A percentile compares a stretch with the other conserved stretches of the same genome.
Evolutionary conservation across 2,329 filamentous ascomycete species (phyloP).

Genomic region (Neofusicoccum ribis): DNA sequence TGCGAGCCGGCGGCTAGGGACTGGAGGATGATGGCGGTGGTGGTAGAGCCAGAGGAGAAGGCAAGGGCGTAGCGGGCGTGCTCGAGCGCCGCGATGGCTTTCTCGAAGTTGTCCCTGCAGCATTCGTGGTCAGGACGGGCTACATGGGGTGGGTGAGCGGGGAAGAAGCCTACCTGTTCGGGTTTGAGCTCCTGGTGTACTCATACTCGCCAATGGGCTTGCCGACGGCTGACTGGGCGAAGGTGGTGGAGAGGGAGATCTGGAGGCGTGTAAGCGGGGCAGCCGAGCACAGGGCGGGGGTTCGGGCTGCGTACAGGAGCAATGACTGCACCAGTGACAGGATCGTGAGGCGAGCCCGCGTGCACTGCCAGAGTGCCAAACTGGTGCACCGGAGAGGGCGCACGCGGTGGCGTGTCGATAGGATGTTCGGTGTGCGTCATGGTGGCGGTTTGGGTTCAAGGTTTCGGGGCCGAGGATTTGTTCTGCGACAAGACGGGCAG

Average conservation of each 20-base stretch:
- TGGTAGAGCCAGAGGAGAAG: slow-evolving; percentile 90
- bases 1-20: slow-evolving; percentile 88
- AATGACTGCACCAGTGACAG: slow-evolving; percentile 90
- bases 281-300: background rate
- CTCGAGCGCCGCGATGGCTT: slow-evolving; percentile 86
- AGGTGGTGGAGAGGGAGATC: slow-evolving; percentile 96
- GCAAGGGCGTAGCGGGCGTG: slow-evolving; percentile 90
- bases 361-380: slow-evolving; percentile 96
- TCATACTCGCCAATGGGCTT: slow-evolving; percentile 86
- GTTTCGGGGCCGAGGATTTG: background rate
- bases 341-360: slow-evolving; percentile 87
- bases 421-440: slow-evolving; percentile 52
- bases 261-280: slow-evolving; percentile 31
- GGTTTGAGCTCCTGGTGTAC: slow-evolving; percentile 91
- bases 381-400: slow-evolving; percentile 70
- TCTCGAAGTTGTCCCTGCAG: slow-evolving; percentile 81
- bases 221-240: slow-evolving; percentile 85
- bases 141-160: slow-evolving; percentile 5
- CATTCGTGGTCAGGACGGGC: background rate
- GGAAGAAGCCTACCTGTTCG: slow-evolving; percentile 63
- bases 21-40: slow-evolving; percentile 90
- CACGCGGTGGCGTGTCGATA: slow-evolving; percentile 72
- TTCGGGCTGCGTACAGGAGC: slow-evolving; percentile 59
- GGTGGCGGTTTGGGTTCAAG: slow-evolving; percentile 14
- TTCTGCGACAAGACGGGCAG: background rate